A percentile compares a stretch with the other conserved stretches of the same genome.
Evolutionary conservation across 2,329 filamentous ascomycete species (phyloP).

Genomic region (Pseudogymnoascus sp.): DNA sequence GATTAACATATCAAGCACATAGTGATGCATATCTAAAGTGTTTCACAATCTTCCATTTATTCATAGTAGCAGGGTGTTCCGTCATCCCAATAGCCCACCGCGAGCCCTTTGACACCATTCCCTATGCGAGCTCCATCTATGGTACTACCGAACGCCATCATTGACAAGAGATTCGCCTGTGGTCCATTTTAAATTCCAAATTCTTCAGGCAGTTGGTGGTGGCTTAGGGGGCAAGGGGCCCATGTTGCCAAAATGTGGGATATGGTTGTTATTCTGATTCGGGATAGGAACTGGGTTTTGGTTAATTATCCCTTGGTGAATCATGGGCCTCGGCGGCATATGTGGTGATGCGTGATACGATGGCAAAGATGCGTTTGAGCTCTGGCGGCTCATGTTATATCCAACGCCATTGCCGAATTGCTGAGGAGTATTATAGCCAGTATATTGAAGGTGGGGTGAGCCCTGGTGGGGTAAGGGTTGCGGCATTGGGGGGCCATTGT

Average conservation of each 20-base stretch:
- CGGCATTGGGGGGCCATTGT: conserved; percentile 42
- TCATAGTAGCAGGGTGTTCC: conserved; percentile 8
- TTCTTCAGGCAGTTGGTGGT: conserved; percentile 34
- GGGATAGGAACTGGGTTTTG: neutral
- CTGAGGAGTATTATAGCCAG: conserved; percentile 26
- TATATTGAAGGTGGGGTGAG: conserved; percentile 39
- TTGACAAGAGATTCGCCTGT: conserved; percentile 6
- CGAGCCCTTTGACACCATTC: conserved; percentile 7
- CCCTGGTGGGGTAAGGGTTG: conserved; percentile 29
- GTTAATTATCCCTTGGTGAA: conserved; percentile 26
- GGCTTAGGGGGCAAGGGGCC: conserved; percentile 48
- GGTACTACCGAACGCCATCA: conserved; percentile 10
- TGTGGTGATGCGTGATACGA: conserved; percentile 31
- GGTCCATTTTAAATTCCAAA: conserved; percentile 8
- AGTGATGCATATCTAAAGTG: neutral
- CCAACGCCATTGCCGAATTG: conserved; percentile 28
- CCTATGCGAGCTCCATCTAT: conserved; percentile 11
- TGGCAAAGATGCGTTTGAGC: conserved; percentile 30
- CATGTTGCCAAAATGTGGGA: conserved; percentile 49
- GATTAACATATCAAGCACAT: neutral
- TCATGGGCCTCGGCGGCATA: conserved; percentile 29
- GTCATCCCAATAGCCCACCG: conserved; percentile 1
- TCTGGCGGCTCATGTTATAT: conserved; percentile 30
- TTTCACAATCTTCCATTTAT: conserved; percentile 6
- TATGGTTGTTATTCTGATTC: conserved; percentile 31